Percentiles rank a stretch among this genome's conserved stretches.
Conservation (phyloP, 2,329 filamentous ascomycete species). For the Emergomyces pasteurianus region DNA sequence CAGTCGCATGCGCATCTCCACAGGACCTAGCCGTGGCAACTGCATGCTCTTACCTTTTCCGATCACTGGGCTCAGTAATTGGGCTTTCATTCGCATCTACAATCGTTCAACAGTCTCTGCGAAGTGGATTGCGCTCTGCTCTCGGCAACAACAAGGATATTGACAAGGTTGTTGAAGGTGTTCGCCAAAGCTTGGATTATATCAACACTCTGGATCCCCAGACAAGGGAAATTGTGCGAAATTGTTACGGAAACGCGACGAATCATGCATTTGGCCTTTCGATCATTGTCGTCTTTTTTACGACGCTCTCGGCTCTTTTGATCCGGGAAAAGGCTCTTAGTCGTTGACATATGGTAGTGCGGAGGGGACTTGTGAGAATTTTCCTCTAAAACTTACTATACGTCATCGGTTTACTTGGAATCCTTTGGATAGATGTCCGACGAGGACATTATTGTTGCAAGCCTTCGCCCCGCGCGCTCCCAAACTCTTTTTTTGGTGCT, state of each 20-base stretch:
- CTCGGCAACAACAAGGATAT: conserved; percentile 49
- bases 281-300: conserved; percentile 39
- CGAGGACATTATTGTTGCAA: neutral
- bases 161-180: conserved; percentile 53
- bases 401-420: neutral
- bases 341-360: conserved; percentile 14
- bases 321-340: conserved; percentile 47
- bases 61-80: conserved; percentile 54
- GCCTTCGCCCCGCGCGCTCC: neutral
- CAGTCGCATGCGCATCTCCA: conserved; percentile 54
- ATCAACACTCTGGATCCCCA: conserved; percentile 52
- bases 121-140: conserved; percentile 42
- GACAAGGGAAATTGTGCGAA: conserved; percentile 47
- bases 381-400: neutral
- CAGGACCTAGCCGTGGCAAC: conserved; percentile 64
- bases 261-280: conserved; percentile 41
- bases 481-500: neutral
- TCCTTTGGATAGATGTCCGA: neutral
- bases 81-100: conserved; percentile 60
- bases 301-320: conserved; percentile 36
- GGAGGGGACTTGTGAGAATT: neutral
- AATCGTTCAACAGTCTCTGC: conserved; percentile 57
- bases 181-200: conserved; percentile 58
- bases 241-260: conserved; percentile 52
- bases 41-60: conserved; percentile 71